Base-by-base conservation (phyloP, 225 moss, liverwort and hornwort genomes). In the Physcomitrellopsis africana region DNA sequence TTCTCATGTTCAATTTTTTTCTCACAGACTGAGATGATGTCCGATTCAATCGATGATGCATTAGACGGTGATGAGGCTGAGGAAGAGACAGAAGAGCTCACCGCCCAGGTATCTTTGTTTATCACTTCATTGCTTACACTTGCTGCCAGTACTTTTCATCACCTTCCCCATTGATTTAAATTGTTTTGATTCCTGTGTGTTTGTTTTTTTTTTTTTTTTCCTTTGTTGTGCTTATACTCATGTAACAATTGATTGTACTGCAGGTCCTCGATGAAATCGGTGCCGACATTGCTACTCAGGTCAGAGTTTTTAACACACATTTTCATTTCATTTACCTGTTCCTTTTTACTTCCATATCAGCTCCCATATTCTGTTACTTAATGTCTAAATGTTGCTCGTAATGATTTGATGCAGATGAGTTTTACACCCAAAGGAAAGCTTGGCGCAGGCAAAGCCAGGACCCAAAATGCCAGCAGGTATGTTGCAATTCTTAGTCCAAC, bases 251-350 rank as follows among this genome's bases (percentile, higher is more conserved):
- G 0, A 14, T 11, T 3, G 49, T 11, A 49, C 49, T 49, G 43
- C 87, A 91, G 91, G 83, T 91, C 22, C 86, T 91, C 16, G 91
- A 91, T 67, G 88, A 91, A 73, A 91, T 91, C 79, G 88, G 88
- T 22, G 86, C 89, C 62, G 91, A 91, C 67, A 79, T 91, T 61
- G 82, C 88, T 46, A 84, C 88, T 13, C 91, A 86, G 81, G 81
- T 81, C 3, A 7, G 32, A 37, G 4, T 37, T 37, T 4, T 4
- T 1, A 37, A 37, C 32, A 47, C 29, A 23, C 0, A 12, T 10
- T 23, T 57, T 23, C 2, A 23, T 11, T 17, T 19, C 19, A 7
- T 54, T 54, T 54, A 19, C 19, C 54, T 15, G 52, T n/a, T 17
- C 17, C n/a, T 20, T 20, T 57, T 57, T 57, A 11, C 7, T 11